These are phyloP conservation scores for Ammopiptanthus mongolicus DNA, from an alignment of 306 rosid species.

Conservation along the genomic window DNA sequence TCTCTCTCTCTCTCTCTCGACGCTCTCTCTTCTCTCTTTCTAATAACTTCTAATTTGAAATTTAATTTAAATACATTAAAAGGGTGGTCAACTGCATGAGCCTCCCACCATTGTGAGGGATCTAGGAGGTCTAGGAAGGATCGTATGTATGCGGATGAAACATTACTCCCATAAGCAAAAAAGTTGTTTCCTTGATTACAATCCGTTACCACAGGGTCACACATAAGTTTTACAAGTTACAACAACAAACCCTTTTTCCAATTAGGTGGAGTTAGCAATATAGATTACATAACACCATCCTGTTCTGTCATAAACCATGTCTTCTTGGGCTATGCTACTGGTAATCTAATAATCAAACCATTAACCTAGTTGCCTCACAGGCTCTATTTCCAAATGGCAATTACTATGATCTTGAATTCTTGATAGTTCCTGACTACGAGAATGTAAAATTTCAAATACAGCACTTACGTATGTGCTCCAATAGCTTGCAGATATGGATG, in stretches of 20 bases:
- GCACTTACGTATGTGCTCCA: constrained; percentile 85
- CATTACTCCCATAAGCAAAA: not conserved
- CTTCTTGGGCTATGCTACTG: too few species aligned
- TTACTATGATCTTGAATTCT: constrained; percentile 19
- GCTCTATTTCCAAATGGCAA: not conserved
- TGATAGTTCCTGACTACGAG: not conserved
- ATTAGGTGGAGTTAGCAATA: too few species aligned
- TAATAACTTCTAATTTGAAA: not conserved
- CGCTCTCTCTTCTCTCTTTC: too few species aligned
- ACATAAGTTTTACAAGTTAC: not conserved
- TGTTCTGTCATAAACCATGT: too few species aligned
- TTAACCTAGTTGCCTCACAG: not conserved
- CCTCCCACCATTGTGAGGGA: not conserved
- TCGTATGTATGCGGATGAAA: not conserved
- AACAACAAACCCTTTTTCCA: too few species aligned
- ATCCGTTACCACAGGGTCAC: not conserved
- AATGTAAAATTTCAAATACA: not conserved
- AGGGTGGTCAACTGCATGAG: not conserved
- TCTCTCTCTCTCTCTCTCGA: too few species aligned
- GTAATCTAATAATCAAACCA: not conserved
- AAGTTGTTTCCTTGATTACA: not conserved
- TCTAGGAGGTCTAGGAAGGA: not conserved
- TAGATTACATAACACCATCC: too few species aligned
- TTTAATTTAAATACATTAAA: not conserved
- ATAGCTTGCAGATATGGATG: constrained; percentile 87